Base-by-base conservation (phyloP, 2,329 filamentous ascomycete species). In the Reticulascus tulasneorum region DNA sequence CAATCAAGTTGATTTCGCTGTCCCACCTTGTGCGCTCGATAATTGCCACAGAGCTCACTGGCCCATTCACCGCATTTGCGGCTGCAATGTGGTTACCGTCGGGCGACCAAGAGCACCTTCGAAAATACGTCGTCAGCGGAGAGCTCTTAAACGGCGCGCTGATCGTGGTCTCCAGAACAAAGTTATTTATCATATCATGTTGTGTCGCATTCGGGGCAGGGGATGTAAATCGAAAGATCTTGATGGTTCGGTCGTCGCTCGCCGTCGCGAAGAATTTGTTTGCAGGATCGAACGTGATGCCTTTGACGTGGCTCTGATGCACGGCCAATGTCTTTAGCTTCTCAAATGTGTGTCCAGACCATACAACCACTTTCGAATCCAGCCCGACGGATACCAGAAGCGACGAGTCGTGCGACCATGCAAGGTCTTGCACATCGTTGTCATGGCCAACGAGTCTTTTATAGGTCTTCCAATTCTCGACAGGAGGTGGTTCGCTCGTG, bases 261-360 rank as follows among this genome's bases (percentile, higher is more conserved):
- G 94, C 90, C 1, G 94, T 98, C 12, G 94, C 93, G 62, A 98
- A 98, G 69, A 95, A 98, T 59, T 97, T 98, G 68, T 97, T 97
- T 26, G 93, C 93, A 1, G 93, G 93, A 56, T 98, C 93, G 56
- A 98, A 98, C 0, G 91, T 95, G 52, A 98, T 94, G 44, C 94
- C 93, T 61, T 98, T 98, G 66, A 98, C 93, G 58, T 97, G 94
- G 59, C 89, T 96, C 59, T 94, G 88, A 62, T 98, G 93, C 40
- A 90, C 84, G 3, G 89, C 82, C 6, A 98, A 69, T 4, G 88
- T 91, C 73, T 97, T 97, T 48, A 98, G 75, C 66, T 94, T 97
- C 66, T 98, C 93, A 51, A 98, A 98, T 0, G 90, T 97, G 62
- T 94, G 85, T 1, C 93, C 94, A 2, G 91, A 97, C 93, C 93